A percentile compares a stretch with the other conserved stretches of the same genome.
Conservation (phyloP, 495 filamentous ascomycete genomes). For the Xylaria telfairii region DNA sequence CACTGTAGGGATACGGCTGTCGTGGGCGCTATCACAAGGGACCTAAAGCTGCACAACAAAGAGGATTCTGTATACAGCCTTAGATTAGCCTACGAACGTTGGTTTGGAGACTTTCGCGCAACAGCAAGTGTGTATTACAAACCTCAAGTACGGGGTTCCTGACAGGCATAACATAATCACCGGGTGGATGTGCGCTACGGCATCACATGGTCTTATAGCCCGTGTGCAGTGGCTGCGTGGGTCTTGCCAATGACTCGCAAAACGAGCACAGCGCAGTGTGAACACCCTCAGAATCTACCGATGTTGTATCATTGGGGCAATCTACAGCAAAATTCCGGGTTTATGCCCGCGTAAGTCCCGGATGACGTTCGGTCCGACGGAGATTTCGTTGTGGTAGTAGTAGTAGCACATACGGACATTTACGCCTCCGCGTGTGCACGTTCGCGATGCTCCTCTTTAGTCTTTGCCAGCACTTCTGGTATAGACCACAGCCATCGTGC, state of each 20-base stretch:
- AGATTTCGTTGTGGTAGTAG: constrained; percentile 61
- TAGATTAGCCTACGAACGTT: too few species aligned
- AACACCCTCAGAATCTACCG: constrained; percentile 62
- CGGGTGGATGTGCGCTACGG: constrained; percentile 66
- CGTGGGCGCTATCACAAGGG: constrained; percentile 27
- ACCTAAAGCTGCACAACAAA: too few species aligned
- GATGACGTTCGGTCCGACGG: constrained; percentile 65
- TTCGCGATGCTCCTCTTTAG: constrained; percentile 61
- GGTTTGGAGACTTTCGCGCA: too few species aligned
- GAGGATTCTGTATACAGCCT: too few species aligned
- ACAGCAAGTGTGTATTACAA: too few species aligned
- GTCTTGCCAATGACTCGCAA: constrained; percentile 67
- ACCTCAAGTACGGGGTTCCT: too few species aligned
- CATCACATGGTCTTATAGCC: constrained; percentile 60
- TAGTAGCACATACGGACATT: constrained; percentile 64
- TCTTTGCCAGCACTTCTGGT: constrained; percentile 63
- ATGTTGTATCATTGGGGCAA: constrained; percentile 64
- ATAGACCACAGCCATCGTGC: constrained; percentile 47
- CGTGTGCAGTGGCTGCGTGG: constrained; percentile 47
- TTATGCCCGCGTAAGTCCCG: constrained; percentile 55
- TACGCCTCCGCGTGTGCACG: constrained; percentile 46
- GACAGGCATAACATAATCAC: constrained; percentile 46
- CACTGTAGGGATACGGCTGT: constrained; percentile 62
- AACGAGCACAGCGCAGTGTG: constrained; percentile 65
- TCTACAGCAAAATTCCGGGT: constrained; percentile 52